These are phyloP conservation scores for Salix arbutifolia DNA, from an alignment of 345 rosid genomes.

Conservation along the genomic window DNA sequence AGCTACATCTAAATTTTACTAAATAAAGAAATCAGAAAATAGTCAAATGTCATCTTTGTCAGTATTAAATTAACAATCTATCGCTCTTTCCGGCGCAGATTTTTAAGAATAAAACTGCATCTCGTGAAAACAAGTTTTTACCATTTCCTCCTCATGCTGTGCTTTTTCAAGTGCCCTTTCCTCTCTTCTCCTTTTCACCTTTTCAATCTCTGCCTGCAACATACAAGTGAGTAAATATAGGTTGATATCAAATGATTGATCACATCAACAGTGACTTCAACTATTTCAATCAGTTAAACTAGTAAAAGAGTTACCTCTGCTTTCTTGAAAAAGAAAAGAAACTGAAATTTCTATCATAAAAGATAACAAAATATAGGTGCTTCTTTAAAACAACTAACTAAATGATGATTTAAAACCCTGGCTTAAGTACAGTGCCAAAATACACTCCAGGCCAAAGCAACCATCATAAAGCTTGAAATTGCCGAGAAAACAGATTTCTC, in stretches of 20 bases:
- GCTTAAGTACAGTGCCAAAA: too few relatives aligned
- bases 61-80: background rate
- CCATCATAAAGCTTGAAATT: too few relatives aligned
- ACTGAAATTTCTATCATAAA: too few relatives aligned
- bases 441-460: too few relatives aligned
- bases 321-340: too few relatives aligned
- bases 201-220: constrained; percentile 82
- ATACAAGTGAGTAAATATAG: constrained; percentile 6
- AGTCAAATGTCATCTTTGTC: background rate
- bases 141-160: constrained; percentile 94
- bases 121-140: constrained; percentile 21
- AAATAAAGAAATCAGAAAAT: background rate
- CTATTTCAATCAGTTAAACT: background rate
- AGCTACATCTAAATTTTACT: background rate
- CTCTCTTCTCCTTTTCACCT: constrained; percentile 94
- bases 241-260: background rate
- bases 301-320: too few relatives aligned
- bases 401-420: too few relatives aligned
- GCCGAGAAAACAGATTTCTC: too few relatives aligned
- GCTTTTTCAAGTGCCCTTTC: constrained; percentile 93
- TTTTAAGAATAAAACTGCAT: background rate
- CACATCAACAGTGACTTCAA: background rate
- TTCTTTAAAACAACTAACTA: too few relatives aligned
- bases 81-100: background rate
- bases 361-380: too few relatives aligned